Evolutionary conservation across 441 rosid species (phyloP).

Genomic region (Flueggea neowawraea): DNA sequence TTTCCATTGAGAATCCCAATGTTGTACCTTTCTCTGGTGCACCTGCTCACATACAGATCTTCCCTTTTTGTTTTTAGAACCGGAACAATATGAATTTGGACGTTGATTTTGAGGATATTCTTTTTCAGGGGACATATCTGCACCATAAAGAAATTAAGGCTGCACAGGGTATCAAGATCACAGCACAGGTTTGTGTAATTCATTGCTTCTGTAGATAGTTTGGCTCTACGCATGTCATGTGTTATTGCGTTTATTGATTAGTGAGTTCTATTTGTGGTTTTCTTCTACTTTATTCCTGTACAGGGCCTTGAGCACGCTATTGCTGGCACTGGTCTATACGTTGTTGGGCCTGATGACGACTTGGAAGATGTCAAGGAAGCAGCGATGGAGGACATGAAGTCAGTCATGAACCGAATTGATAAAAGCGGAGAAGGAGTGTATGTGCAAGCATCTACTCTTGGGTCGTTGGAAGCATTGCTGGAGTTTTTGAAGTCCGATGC

Average conservation of each 20-base stretch:
- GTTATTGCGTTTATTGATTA: neutral
- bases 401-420: conserved; percentile 84
- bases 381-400: conserved; percentile 83
- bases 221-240: neutral
- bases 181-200: conserved; percentile 67
- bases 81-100: neutral
- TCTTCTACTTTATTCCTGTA: conserved; percentile 17
- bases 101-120: conserved; percentile 14
- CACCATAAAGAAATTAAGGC: conserved; percentile 96
- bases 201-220: neutral
- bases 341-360: conserved; percentile 79
- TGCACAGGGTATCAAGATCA: conserved; percentile 93
- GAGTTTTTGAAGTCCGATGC: conserved; percentile 87
- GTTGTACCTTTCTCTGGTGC: neutral
- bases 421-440: conserved; percentile 91
- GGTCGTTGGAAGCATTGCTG: conserved; percentile 93
- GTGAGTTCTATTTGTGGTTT: conserved; percentile 7
- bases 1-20: no score
- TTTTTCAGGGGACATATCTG: conserved; percentile 76
- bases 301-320: conserved; percentile 96
- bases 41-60: neutral
- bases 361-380: conserved; percentile 63
- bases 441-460: conserved; percentile 94
- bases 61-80: neutral
- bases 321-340: conserved; percentile 88